A percentile compares a stretch with the other conserved stretches of the same genome.
phyloP scores from a whole-genome alignment of 306 rosid species.

The Cucurbita argyrosperma region DNA sequence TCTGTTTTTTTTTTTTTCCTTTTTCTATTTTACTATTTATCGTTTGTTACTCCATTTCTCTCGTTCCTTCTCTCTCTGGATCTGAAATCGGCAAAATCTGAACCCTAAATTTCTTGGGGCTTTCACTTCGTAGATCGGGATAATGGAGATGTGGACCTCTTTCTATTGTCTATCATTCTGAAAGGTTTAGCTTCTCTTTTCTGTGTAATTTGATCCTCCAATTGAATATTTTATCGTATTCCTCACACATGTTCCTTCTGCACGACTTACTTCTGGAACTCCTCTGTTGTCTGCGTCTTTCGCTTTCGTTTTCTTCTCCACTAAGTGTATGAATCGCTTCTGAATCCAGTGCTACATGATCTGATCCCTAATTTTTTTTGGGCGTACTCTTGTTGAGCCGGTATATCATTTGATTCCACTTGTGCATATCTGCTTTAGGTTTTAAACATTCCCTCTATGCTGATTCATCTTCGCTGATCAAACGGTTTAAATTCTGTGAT shows the following conservation, averaged over 20 bases:
- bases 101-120: conserved; percentile 1
- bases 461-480: not conserved
- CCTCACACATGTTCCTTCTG: not conserved
- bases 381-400: not conserved
- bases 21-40: not conserved
- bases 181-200: not conserved
- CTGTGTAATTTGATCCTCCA: not conserved
- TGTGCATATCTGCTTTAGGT: not conserved
- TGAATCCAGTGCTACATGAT: not conserved
- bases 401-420: not conserved
- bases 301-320: not conserved
- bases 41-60: not conserved
- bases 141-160: conserved; percentile 4
- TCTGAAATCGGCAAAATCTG: conserved; percentile 11
- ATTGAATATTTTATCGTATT: not conserved
- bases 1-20: not conserved
- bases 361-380: not conserved
- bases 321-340: not conserved
- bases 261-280: not conserved
- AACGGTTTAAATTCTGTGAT: not conserved
- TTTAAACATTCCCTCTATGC: not conserved
- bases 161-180: conserved; percentile 8
- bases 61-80: not conserved
- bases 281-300: not conserved
- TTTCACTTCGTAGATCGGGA: not conserved